phyloP scores from a whole-genome alignment of 1,284 basidiomycete species.

The Ustilago lituana region DNA sequence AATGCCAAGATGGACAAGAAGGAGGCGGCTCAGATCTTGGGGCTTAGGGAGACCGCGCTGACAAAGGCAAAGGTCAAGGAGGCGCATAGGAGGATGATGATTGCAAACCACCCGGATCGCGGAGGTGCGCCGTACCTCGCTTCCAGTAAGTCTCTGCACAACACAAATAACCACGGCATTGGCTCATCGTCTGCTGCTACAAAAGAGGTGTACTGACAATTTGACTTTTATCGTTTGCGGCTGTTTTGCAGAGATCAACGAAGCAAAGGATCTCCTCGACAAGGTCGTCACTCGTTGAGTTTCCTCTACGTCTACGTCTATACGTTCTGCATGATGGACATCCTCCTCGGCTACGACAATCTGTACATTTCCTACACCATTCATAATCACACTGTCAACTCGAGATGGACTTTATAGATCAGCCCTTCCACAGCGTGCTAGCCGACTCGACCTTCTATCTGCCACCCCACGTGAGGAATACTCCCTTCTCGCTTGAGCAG shows the following conservation, averaged over 20 bases:
- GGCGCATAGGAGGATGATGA: slow-evolving; percentile 68
- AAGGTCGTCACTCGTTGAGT: slow-evolving; percentile 55
- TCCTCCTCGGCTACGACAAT: too few relatives aligned
- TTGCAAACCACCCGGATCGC: slow-evolving; percentile 88
- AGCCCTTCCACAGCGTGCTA: too few relatives aligned
- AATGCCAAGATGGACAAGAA: slow-evolving; percentile 93
- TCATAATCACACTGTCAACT: not conserved
- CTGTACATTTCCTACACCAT: slow-evolving; percentile 8
- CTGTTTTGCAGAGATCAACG: slow-evolving; percentile 67
- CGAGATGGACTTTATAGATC: slow-evolving; percentile 2
- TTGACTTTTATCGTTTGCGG: too few relatives aligned
- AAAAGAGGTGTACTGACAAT: too few relatives aligned
- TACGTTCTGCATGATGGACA: too few relatives aligned
- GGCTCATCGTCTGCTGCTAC: too few relatives aligned
- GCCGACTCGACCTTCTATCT: too few relatives aligned
- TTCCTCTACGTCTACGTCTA: too few relatives aligned
- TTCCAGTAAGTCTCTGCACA: slow-evolving; percentile 77
- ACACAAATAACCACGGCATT: too few relatives aligned
- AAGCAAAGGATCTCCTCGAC: slow-evolving; percentile 65
- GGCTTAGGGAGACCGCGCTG: slow-evolving; percentile 71
- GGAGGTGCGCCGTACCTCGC: slow-evolving; percentile 95
- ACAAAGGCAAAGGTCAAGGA: slow-evolving; percentile 66
- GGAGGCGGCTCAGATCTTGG: slow-evolving; percentile 89
- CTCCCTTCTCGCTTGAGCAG: too few relatives aligned
- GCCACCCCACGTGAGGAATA: too few relatives aligned